A percentile compares a stretch with the other conserved stretches of the same genome.
Conservation (phyloP, 2,329 filamentous ascomycete genomes). For the Monosporascus sp. region DNA sequence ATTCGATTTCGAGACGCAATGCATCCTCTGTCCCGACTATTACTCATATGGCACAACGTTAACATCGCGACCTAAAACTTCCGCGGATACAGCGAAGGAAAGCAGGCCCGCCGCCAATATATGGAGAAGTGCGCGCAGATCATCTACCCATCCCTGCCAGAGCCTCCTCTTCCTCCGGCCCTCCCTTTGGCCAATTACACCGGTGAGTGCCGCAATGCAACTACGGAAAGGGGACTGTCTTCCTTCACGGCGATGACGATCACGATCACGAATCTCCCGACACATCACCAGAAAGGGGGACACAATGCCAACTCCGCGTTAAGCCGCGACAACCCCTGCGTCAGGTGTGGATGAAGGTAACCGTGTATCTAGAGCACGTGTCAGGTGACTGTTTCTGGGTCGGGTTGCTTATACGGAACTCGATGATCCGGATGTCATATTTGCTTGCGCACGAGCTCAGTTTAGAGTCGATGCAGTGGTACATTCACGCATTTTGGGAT, state of each 20-base stretch:
- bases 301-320: not conserved
- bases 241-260: not conserved
- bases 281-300: not conserved
- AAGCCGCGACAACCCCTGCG: not conserved
- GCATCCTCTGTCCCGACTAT: not conserved
- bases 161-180: conserved; percentile 5
- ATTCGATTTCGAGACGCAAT: conserved; percentile 9
- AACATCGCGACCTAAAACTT: no score
- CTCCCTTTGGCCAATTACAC: conserved; percentile 3
- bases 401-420: not conserved
- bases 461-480: conserved; percentile 6
- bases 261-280: no score
- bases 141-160: conserved; percentile 9
- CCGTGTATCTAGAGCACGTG: conserved; percentile 1
- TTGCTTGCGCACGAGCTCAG: conserved; percentile 1
- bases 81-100: not conserved
- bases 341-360: not conserved
- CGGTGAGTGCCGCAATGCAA: conserved; percentile 6
- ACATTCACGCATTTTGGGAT: conserved; percentile 6
- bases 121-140: conserved; percentile 7
- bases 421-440: not conserved
- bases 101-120: not conserved
- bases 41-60: not conserved
- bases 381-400: conserved; percentile 3
- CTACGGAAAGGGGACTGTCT: conserved; percentile 7